Evolutionary conservation across 495 filamentous ascomycete species (phyloP).

Genomic region (Trichoderma erinaceum): DNA sequence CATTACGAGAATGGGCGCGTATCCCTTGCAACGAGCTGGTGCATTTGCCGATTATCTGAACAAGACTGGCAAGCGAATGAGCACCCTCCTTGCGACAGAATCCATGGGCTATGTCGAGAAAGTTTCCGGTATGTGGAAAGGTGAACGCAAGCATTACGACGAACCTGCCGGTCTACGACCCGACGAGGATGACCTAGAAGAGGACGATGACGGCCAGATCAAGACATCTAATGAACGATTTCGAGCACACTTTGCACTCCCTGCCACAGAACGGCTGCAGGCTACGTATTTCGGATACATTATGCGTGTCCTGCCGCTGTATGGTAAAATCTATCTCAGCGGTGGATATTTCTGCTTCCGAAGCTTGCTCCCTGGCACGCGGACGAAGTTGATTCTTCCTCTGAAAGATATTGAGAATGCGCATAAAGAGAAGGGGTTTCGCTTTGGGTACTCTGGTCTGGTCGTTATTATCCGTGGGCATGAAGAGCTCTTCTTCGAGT

Average conservation of each 20-base stretch:
- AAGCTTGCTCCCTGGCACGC: constrained; percentile 80
- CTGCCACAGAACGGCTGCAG: constrained; percentile 74
- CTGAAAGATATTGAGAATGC: constrained; percentile 90
- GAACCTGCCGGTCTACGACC: constrained; percentile 63
- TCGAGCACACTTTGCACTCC: constrained; percentile 82
- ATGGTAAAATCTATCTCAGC: constrained; percentile 95
- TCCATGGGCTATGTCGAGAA: constrained; percentile 98
- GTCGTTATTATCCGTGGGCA: constrained; percentile 89
- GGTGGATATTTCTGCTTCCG: constrained; percentile 89
- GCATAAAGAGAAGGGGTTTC: constrained; percentile 90
- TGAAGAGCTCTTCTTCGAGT: constrained; percentile 97
- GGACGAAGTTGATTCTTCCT: constrained; percentile 89
- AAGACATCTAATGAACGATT: constrained; percentile 67
- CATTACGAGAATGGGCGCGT: constrained; percentile 65
- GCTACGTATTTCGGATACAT: constrained; percentile 88
- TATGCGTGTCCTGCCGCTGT: constrained; percentile 82
- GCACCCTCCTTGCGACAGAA: constrained; percentile 77
- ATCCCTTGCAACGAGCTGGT: constrained; percentile 80
- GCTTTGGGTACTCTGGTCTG: constrained; percentile 85
- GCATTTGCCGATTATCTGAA: constrained; percentile 79
- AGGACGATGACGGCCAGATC: constrained; percentile 58
- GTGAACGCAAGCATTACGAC: constrained; percentile 81
- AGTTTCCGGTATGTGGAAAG: constrained; percentile 95
- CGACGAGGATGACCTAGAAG: constrained; percentile 51
- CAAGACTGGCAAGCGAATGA: constrained; percentile 68